A percentile compares a stretch with the other conserved stretches of the same genome.
phyloP scores from a whole-genome alignment of 805 yeast genomes.

The Teunomyces atbi region DNA sequence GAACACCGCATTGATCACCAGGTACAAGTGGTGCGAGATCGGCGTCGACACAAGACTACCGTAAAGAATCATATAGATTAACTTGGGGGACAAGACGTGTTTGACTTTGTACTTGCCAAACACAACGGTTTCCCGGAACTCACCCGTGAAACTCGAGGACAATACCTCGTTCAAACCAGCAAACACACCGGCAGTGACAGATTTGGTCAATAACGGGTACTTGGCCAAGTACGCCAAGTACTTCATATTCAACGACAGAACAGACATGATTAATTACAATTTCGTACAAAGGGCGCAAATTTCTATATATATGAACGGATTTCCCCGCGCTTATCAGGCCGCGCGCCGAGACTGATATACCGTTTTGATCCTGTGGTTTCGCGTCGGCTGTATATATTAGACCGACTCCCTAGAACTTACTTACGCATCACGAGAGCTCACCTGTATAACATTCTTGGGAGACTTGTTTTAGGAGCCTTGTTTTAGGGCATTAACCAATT shows the following conservation, averaged over 20 bases:
- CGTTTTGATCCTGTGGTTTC: background rate
- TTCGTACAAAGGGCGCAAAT: background rate
- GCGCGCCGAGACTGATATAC: background rate
- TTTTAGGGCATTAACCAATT: no score
- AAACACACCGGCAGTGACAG: slow-evolving; percentile 54
- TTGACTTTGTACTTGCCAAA: slow-evolving; percentile 22
- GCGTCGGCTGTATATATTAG: background rate
- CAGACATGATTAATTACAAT: slow-evolving; percentile 6
- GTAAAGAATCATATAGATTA: slow-evolving; percentile 54
- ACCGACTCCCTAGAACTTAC: background rate
- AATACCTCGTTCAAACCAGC: slow-evolving; percentile 57
- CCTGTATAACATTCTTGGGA: no score
- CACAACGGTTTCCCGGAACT: slow-evolving; percentile 26
- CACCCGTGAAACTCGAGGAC: slow-evolving; percentile 51
- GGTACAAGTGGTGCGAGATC: slow-evolving; percentile 53
- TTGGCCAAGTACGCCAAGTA: slow-evolving; percentile 40
- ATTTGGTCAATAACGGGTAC: slow-evolving; percentile 59
- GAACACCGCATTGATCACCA: slow-evolving; percentile 38
- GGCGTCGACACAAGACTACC: slow-evolving; percentile 59
- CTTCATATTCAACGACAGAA: slow-evolving; percentile 19
- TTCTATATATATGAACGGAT: background rate
- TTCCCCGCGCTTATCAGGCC: background rate
- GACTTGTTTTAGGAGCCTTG: no score
- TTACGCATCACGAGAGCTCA: no score
- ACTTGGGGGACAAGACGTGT: slow-evolving; percentile 44